These are phyloP conservation scores for Auriculariales sp. DNA, from an alignment of 768 basidiomycete genomes.

Conservation along the genomic window DNA sequence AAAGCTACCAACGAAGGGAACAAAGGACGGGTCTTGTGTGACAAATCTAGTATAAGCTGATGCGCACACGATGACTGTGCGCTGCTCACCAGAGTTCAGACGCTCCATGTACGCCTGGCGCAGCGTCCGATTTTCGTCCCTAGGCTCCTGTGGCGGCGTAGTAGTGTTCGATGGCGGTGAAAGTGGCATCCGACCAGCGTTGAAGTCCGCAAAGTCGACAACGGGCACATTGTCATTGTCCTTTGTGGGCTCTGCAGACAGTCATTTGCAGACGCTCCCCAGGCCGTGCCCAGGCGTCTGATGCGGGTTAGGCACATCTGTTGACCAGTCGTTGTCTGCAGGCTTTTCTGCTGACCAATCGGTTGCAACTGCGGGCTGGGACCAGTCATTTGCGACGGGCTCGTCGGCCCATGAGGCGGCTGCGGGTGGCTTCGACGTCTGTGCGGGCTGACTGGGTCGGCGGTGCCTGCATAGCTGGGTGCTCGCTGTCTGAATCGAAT, in stretches of 20 bases:
- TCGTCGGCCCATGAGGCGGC: no score
- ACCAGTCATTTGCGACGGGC: not conserved
- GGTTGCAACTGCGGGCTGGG: not conserved
- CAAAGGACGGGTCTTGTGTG: constrained; percentile 65
- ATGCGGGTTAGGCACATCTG: constrained; percentile 61
- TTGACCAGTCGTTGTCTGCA: not conserved
- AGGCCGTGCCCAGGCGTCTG: constrained; percentile 14
- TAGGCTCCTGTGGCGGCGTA: constrained; percentile 8
- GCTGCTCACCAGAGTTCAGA: constrained; percentile 35
- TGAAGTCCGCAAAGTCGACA: constrained; percentile 60
- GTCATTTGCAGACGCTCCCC: constrained; percentile 26
- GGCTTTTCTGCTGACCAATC: not conserved
- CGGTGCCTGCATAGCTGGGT: constrained; percentile 27
- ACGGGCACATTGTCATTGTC: constrained; percentile 55
- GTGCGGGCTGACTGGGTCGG: not conserved
- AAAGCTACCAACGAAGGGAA: constrained; percentile 82
- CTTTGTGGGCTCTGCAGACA: constrained; percentile 45
- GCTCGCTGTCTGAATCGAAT: constrained; percentile 31
- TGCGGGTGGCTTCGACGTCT: no score
- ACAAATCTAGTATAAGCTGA: no score
- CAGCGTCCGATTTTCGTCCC: constrained; percentile 17
- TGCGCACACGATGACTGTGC: no score
- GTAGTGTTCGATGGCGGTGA: constrained; percentile 23
- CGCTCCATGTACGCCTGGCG: constrained; percentile 80
- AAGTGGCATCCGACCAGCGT: constrained; percentile 16